phyloP scores from a whole-genome alignment of 2,329 filamentous ascomycete genomes.

The Calonectria montana region DNA sequence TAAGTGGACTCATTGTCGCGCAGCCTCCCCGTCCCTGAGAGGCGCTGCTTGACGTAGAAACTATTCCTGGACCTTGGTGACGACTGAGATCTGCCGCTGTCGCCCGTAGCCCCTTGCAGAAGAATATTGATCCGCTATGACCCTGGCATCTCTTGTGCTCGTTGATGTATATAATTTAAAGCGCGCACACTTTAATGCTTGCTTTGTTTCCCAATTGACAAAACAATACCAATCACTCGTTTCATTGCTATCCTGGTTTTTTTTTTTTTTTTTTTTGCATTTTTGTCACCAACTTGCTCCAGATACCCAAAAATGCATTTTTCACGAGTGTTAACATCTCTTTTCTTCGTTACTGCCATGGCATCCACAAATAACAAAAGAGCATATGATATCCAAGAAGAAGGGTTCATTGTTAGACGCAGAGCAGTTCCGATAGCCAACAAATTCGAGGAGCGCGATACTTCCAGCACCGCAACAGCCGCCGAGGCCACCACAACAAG shows the following conservation, averaged over 20 bases:
- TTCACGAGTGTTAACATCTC: neutral
- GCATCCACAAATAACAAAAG: neutral
- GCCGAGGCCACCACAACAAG: neutral
- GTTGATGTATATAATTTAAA: neutral
- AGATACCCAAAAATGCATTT: neutral
- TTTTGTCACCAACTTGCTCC: neutral
- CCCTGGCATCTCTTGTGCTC: neutral
- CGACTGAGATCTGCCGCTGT: neutral
- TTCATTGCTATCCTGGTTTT: neutral
- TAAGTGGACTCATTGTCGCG: slow-evolving; percentile 5
- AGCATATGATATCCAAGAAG: neutral
- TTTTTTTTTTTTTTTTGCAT: no score
- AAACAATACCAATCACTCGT: neutral
- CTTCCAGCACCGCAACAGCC: neutral
- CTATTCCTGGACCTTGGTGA: neutral
- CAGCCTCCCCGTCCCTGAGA: neutral
- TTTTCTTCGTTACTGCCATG: neutral
- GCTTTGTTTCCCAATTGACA: neutral
- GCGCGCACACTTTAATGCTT: neutral
- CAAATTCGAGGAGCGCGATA: neutral
- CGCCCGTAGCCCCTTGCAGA: neutral
- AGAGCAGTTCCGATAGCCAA: neutral
- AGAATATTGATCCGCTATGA: neutral
- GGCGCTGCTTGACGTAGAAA: neutral
- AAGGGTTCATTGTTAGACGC: neutral